Evolutionary conservation across 1,139 yeast species (phyloP).

Genomic region (Meyerozyma sp.): DNA sequence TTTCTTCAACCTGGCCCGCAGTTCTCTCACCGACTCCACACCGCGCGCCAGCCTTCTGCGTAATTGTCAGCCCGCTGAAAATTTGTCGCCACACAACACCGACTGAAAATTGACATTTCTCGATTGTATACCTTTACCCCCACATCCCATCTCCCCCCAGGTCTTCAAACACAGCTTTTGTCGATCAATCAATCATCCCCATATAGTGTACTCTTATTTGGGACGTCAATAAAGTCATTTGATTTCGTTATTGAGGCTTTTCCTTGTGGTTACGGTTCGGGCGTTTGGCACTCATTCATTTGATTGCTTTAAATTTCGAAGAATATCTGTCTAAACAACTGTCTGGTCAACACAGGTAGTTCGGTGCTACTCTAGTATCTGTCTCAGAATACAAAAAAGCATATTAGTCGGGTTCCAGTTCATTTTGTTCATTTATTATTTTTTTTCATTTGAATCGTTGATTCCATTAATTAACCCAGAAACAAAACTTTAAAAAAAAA

Average conservation of each 20-base stretch:
- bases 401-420: neutral
- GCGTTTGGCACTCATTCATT: constrained; percentile 20
- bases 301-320: constrained; percentile 13
- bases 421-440: neutral
- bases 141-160: neutral
- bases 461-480: constrained; percentile 1
- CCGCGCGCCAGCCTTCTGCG: neutral
- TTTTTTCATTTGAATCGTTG: constrained; percentile 3
- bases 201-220: neutral
- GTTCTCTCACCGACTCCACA: neutral
- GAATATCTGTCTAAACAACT: neutral
- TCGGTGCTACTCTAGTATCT: neutral
- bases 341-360: neutral
- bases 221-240: neutral
- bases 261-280: neutral
- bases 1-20: neutral
- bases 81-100: constrained; percentile 2
- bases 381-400: neutral
- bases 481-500: constrained; percentile 5
- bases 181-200: constrained; percentile 1
- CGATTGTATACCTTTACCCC: constrained; percentile 1
- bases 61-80: constrained; percentile 1
- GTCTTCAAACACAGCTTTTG: neutral
- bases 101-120: neutral
- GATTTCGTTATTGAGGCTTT: neutral